A percentile compares a stretch with the other conserved stretches of the same genome.
Evolutionary conservation across 805 yeast genomes (phyloP).

Genomic region (Yarrowia alimentaria): DNA sequence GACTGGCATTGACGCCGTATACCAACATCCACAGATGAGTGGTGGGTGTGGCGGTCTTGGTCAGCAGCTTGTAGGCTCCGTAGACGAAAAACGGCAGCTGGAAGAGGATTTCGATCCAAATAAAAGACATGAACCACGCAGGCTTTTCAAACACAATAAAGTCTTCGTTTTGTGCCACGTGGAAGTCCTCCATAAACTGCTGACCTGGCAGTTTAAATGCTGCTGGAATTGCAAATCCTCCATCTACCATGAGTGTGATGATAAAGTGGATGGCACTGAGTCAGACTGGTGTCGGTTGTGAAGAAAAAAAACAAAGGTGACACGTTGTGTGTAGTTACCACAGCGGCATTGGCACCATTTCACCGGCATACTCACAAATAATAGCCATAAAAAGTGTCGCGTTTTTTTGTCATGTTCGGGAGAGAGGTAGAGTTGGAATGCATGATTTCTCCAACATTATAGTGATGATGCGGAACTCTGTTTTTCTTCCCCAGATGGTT

Average conservation of each 20-base stretch:
- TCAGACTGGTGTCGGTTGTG: neutral
- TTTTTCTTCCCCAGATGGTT: too few species aligned
- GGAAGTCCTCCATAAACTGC: conserved; percentile 52
- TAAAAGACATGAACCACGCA: conserved; percentile 71
- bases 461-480: too few species aligned
- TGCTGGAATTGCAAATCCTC: conserved; percentile 64
- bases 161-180: conserved; percentile 66
- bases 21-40: conserved; percentile 49
- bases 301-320: neutral
- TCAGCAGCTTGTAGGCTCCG: conserved; percentile 42
- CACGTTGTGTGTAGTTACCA: too few species aligned
- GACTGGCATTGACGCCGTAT: conserved; percentile 80
- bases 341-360: too few species aligned
- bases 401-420: neutral
- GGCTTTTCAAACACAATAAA: conserved; percentile 61
- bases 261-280: conserved; percentile 61
- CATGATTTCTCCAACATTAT: too few species aligned
- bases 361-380: conserved; percentile 20
- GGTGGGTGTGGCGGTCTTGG: conserved; percentile 10
- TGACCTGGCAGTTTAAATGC: conserved; percentile 51
- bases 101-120: conserved; percentile 64
- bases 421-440: neutral
- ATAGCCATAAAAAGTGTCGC: conserved; percentile 21
- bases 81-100: conserved; percentile 83
- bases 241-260: conserved; percentile 72